These are phyloP conservation scores for Cystobasidium tubakii DNA, from an alignment of 768 basidiomycete genomes.

Conservation along the genomic window DNA sequence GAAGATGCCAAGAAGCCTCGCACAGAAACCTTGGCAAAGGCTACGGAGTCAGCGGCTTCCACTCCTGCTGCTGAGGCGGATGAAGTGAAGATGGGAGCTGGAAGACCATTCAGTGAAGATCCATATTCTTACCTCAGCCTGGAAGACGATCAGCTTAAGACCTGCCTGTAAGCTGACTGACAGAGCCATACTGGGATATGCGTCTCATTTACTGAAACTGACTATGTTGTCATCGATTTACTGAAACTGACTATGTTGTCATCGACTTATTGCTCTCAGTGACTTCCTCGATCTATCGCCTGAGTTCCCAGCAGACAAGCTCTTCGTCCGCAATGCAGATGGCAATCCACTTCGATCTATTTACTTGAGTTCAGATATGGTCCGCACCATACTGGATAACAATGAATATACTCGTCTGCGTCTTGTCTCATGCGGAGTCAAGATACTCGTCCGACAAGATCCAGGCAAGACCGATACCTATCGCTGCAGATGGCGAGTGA, in stretches of 20 bases:
- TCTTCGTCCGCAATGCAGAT: conserved; percentile 84
- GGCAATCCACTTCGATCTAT: conserved; percentile 58
- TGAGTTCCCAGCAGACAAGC: conserved; percentile 66
- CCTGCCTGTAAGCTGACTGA: conserved; percentile 62
- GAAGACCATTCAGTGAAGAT: conserved; percentile 69
- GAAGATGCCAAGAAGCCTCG: conserved; percentile 56
- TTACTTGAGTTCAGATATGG: conserved; percentile 78
- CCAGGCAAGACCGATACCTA: conserved; percentile 52
- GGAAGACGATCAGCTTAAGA: conserved; percentile 63
- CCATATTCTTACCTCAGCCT: conserved; percentile 76
- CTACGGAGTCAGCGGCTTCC: neutral
- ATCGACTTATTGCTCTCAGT: conserved; percentile 51
- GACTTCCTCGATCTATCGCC: conserved; percentile 64
- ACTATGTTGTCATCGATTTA: no score
- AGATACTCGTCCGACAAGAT: conserved; percentile 86
- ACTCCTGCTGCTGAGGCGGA: conserved; percentile 29
- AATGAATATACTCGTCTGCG: conserved; percentile 81
- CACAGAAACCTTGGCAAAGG: conserved; percentile 48
- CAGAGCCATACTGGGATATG: neutral
- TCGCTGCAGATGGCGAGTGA: conserved; percentile 55
- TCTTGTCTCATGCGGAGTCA: conserved; percentile 86
- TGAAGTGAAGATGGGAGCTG: conserved; percentile 47
- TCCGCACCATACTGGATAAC: conserved; percentile 68
- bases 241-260: neutral
- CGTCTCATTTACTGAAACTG: no score